phyloP scores from a whole-genome alignment of 768 basidiomycete genomes.

The Nidula microcarpa region DNA sequence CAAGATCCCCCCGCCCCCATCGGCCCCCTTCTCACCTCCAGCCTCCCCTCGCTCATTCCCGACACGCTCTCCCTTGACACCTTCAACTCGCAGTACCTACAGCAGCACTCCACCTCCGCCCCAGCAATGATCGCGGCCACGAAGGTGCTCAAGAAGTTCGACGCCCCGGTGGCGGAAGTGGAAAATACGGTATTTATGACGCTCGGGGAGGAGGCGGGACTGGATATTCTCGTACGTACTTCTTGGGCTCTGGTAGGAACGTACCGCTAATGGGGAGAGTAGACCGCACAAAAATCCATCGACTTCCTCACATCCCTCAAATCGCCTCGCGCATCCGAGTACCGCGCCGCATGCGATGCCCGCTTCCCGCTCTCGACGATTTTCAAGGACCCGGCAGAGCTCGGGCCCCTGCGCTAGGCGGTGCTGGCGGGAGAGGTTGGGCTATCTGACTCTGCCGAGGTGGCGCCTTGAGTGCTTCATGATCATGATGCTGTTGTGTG shows the following conservation, averaged over 20 bases:
- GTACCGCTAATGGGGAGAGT: not conserved
- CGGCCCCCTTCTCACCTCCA: constrained; percentile 44
- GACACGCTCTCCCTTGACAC: constrained; percentile 54
- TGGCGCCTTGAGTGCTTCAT: too few relatives aligned
- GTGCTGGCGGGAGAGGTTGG: constrained; percentile 11
- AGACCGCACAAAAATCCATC: constrained; percentile 53
- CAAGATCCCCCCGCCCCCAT: constrained; percentile 43
- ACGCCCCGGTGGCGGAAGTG: constrained; percentile 51
- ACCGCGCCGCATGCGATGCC: constrained; percentile 47
- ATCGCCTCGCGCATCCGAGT: constrained; percentile 59
- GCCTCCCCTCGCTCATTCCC: constrained; percentile 51
- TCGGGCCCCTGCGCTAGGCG: constrained; percentile 31
- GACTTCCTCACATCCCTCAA: constrained; percentile 45
- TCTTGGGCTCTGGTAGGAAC: not conserved
- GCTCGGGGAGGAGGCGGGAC: constrained; percentile 34
- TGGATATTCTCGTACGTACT: constrained; percentile 45
- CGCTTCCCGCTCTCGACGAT: constrained; percentile 62
- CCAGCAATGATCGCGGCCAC: constrained; percentile 63
- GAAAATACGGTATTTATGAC: constrained; percentile 54
- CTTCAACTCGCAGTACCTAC: constrained; percentile 75
- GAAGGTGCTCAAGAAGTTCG: constrained; percentile 45
- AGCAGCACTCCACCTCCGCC: constrained; percentile 49
- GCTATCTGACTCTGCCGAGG: too few relatives aligned
- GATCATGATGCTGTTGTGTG: too few relatives aligned
- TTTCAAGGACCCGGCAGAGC: constrained; percentile 58